Evolutionary conservation across 129 eudicot species (phyloP).

Genomic region (Scalesia atractyloides): DNA sequence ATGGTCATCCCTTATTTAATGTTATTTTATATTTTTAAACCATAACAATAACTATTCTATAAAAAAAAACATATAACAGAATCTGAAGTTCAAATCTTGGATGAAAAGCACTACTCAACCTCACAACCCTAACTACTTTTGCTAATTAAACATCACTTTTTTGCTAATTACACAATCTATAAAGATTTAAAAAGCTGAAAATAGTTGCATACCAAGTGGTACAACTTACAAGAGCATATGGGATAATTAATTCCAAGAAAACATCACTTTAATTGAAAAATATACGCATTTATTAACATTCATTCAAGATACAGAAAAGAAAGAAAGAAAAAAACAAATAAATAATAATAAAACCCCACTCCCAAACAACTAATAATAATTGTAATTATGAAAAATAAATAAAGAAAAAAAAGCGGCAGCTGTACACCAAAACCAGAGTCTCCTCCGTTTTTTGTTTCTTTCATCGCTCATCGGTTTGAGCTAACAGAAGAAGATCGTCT

Average conservation of each 20-base stretch:
- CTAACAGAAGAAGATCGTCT: conserved; percentile 52
- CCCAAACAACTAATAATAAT: conserved; percentile 23
- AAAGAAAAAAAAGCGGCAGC: conserved; percentile 76
- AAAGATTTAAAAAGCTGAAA: too few species aligned
- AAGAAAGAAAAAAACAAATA: not conserved
- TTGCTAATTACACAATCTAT: too few species aligned
- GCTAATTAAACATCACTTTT: too few species aligned
- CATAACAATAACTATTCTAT: not conserved
- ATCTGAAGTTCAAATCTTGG: too few species aligned
- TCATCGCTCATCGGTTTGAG: conserved; percentile 65
- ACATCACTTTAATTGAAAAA: conserved; percentile 1
- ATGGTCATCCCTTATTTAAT: not conserved
- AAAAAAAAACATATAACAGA: too few species aligned
- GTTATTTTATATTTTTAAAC: not conserved
- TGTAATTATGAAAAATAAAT: conserved; percentile 12
- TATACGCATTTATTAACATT: conserved; percentile 12
- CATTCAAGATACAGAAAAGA: not conserved
- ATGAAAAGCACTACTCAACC: too few species aligned
- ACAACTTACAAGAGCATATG: not conserved
- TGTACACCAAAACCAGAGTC: conserved; percentile 71
- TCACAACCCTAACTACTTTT: too few species aligned
- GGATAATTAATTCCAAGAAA: not conserved
- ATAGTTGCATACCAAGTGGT: not conserved
- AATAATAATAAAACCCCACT: conserved; percentile 17
- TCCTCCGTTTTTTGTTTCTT: conserved; percentile 43